A percentile compares a stretch with the other conserved stretches of the same genome.
Conservation (phyloP, 2,329 filamentous ascomycete genomes). For the Phaeoacremonium minimum region DNA sequence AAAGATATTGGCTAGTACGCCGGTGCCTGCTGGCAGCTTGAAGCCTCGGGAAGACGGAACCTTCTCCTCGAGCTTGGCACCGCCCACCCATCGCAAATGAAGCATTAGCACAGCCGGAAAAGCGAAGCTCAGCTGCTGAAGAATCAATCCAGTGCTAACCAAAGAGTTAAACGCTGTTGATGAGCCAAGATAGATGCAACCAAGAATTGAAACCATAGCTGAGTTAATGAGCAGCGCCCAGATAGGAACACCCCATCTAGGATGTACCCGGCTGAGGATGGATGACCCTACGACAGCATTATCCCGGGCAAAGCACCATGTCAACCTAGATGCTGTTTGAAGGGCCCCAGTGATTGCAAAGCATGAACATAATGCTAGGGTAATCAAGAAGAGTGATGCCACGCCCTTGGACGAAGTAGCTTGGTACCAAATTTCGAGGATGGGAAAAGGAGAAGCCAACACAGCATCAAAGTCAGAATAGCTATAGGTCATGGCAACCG, state of each 20-base stretch:
- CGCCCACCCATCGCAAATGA: slow-evolving; percentile 2
- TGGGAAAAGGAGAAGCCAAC: slow-evolving; percentile 8
- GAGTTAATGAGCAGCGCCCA: slow-evolving; percentile 5
- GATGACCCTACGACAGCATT: slow-evolving; percentile 5
- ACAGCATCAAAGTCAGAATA: slow-evolving; percentile 12
- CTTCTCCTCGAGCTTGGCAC: slow-evolving; percentile 2
- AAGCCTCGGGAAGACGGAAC: slow-evolving; percentile 1
- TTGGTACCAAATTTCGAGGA: slow-evolving; percentile 8
- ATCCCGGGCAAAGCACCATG: slow-evolving; percentile 8
- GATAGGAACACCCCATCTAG: slow-evolving; percentile 4
- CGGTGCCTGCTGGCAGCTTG: slow-evolving; percentile 1
- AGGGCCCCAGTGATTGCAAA: slow-evolving; percentile 9
- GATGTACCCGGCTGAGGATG: slow-evolving; percentile 3
- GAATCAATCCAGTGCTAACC: slow-evolving; percentile 7
- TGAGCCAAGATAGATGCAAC: slow-evolving; percentile 7
- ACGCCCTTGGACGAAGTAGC: slow-evolving; percentile 4
- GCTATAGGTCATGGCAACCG: slow-evolving; percentile 20
- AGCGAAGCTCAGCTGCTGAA: slow-evolving; percentile 9
- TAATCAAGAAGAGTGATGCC: slow-evolving; percentile 4
- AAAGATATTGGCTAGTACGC: slow-evolving; percentile 3
- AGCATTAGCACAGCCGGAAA: slow-evolving; percentile 8
- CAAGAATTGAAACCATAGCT: slow-evolving; percentile 4
- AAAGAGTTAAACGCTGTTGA: slow-evolving; percentile 7
- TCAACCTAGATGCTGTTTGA: slow-evolving; percentile 7
- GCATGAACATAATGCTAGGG: not conserved